Evolutionary conservation across 345 rosid genomes (phyloP), one percentile per base, ranked within the genome.

Genomic region (Heritiera littoralis): DNA sequence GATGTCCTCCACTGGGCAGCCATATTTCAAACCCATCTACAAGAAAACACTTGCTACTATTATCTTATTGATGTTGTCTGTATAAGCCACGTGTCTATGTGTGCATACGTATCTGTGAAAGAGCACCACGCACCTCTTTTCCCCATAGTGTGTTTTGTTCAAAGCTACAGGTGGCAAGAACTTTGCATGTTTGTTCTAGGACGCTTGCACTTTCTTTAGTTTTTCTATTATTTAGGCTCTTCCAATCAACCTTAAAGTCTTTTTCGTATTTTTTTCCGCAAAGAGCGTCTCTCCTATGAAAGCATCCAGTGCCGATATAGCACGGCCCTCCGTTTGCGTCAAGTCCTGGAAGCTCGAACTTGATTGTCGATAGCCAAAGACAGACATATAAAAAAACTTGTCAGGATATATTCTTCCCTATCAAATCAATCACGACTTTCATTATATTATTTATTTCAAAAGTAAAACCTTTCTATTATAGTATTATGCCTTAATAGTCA

Each of bases 1-100:
- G 38, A 35, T 35, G 43, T 89, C 90, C 80, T 89, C 91, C 20
- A 72, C 87, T 9, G 82, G 75, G 68, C 78, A 84, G 4, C 88
- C 88, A 46, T 87, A 69, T 49, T 0, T 13, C 32, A 69, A 23
- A 69, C 74, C 74, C 40, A 69, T 48, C 74, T 69, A 40, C 58
- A 23, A 23, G 0, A 9, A 46, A 69, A 69, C 10, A 17, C 71
- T 66, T 17, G 6, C 14, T n/a, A 17, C 40, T 35, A 35, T 35
- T 35, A 35, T 35, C 38, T 35, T 35, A 35, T 35, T 2, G 3
- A 35, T 35, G 38, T 35, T 35, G 38, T 77, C 38, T 35, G 3
- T 35, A 35, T 35, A 35, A 35, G 3, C 3, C 38, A 1, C 38
- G 3, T 35, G 38, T 35, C 3, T 35, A 1, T 1, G 38, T 35